Evolutionary conservation across 768 basidiomycete species (phyloP).

Genomic region (Agaricus bisporus): DNA sequence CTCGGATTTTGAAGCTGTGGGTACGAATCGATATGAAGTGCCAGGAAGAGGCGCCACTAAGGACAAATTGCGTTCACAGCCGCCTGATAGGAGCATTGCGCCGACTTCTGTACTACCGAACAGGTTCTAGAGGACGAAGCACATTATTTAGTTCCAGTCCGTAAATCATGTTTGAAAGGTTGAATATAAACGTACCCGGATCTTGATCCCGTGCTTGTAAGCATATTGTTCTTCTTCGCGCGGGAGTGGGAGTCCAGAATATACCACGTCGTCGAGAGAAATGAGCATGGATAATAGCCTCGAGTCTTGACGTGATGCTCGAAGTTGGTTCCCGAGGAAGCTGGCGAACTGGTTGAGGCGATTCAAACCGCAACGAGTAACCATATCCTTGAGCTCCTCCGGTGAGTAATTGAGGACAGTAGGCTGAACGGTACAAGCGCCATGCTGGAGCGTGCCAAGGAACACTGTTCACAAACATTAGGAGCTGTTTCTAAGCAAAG

Average conservation of each 20-base stretch:
- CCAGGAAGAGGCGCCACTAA: slow-evolving; percentile 55
- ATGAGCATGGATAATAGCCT: slow-evolving; percentile 53
- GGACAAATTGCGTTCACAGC: slow-evolving; percentile 41
- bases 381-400: slow-evolving; percentile 68
- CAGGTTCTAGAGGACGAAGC: slow-evolving; percentile 44
- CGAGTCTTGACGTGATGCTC: slow-evolving; percentile 50
- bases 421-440: slow-evolving; percentile 67
- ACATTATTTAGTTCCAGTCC: slow-evolving; percentile 16
- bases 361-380: slow-evolving; percentile 59
- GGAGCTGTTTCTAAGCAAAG: slow-evolving; percentile 18
- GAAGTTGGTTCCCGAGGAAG: slow-evolving; percentile 61
- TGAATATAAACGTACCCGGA: slow-evolving; percentile 43
- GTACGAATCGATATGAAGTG: slow-evolving; percentile 62
- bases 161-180: slow-evolving; percentile 11
- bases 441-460: slow-evolving; percentile 65
- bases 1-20: slow-evolving; percentile 31
- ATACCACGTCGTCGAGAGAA: slow-evolving; percentile 57
- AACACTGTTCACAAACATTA: slow-evolving; percentile 45
- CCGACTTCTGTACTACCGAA: slow-evolving; percentile 83
- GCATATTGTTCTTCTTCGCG: slow-evolving; percentile 72
- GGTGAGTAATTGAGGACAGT: slow-evolving; percentile 59
- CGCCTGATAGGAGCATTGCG: slow-evolving; percentile 62
- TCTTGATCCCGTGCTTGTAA: slow-evolving; percentile 51
- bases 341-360: slow-evolving; percentile 71
- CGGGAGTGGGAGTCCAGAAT: slow-evolving; percentile 58